A percentile compares a stretch with the other conserved stretches of the same genome.
phyloP scores from a whole-genome alignment of 1,284 basidiomycete genomes.

The Ustilago trichophora region DNA sequence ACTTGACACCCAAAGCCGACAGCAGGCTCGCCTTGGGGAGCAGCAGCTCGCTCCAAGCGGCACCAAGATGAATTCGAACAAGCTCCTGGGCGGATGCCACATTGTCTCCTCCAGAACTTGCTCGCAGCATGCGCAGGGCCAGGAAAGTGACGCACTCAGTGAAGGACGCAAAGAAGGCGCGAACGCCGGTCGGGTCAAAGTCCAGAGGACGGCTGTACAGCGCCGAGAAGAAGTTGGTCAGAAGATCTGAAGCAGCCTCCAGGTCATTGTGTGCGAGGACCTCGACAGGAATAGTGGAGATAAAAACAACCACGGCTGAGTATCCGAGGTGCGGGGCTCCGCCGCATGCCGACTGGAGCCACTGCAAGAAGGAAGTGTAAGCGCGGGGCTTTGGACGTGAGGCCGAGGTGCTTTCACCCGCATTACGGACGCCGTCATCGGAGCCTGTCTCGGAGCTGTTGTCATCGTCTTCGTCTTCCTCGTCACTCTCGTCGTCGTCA shows the following conservation, averaged over 20 bases:
- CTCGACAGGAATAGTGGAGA: conserved; percentile 78
- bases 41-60: conserved; percentile 38
- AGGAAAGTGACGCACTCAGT: conserved; percentile 77
- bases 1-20: conserved; percentile 66
- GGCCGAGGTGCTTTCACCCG: background rate
- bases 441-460: conserved; percentile 26
- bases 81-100: conserved; percentile 22
- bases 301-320: conserved; percentile 77
- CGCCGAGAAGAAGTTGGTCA: conserved; percentile 80
- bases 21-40: conserved; percentile 16
- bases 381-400: conserved; percentile 24
- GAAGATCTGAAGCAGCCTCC: conserved; percentile 70
- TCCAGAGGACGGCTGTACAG: conserved; percentile 75
- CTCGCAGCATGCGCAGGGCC: conserved; percentile 26
- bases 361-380: conserved; percentile 72
- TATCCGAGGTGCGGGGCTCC: conserved; percentile 80
- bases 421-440: conserved; percentile 6
- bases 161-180: conserved; percentile 75
- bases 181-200: conserved; percentile 34
- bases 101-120: background rate
- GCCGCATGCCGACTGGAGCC: conserved; percentile 78
- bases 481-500: conserved; percentile 26
- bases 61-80: conserved; percentile 32
- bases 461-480: conserved; percentile 31
- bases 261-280: conserved; percentile 66